Evolutionary conservation across 148 eudicot species (phyloP), one percentile per base, ranked within the genome.

Genomic region (Fagopyrum homotropicum): DNA sequence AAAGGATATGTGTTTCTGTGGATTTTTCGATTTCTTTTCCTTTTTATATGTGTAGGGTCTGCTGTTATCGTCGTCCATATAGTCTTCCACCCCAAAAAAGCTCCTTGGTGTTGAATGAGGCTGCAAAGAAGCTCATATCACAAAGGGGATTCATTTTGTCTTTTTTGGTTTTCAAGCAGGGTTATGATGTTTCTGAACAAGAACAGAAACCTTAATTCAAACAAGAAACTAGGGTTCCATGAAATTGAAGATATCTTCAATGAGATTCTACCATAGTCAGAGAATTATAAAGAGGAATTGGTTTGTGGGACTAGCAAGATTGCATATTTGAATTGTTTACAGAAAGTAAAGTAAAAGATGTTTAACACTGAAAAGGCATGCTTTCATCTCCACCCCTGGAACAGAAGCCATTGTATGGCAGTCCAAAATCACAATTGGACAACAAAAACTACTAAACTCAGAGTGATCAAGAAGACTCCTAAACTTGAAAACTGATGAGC

Each of bases 21-120:
- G 97, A 77, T 91, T 91, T 81, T 90, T 94, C 6, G 97, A 88
- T 79, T 90, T 94, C 82, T 88, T 94, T 79, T 80, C 96, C 81
- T 94, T 94, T 77, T 91, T 89, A 82, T 89, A 94, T 6, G 98
- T 94, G 77, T 91, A 94, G 17, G 98, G 98, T 72, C 93, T 77
- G 81, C 97, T 91, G 75, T 94, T 94, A 73, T 91, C 89, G 75
- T 94, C 98, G 43, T 94, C 96, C n/a, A 91, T 80, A 76, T 88
- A 94, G 78, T 94, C 98, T 83, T 94, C 98, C 73, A 94, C 98
- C 63, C 98, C 98, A 48, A 94, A 94, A 81, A 94, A 94, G 83
- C 98, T 94, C 84, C 98, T 87, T 30, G 97, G 93, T 61, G 84
- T 81, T 64, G 78, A 86, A 73, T 73, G 82, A 60, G 88, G 79